A percentile compares a stretch with the other conserved stretches of the same genome.
These are phyloP conservation scores for Cryptosporidium felis DNA, from an alignment of 169 alveolate genomes.

Conservation along the genomic window DNA sequence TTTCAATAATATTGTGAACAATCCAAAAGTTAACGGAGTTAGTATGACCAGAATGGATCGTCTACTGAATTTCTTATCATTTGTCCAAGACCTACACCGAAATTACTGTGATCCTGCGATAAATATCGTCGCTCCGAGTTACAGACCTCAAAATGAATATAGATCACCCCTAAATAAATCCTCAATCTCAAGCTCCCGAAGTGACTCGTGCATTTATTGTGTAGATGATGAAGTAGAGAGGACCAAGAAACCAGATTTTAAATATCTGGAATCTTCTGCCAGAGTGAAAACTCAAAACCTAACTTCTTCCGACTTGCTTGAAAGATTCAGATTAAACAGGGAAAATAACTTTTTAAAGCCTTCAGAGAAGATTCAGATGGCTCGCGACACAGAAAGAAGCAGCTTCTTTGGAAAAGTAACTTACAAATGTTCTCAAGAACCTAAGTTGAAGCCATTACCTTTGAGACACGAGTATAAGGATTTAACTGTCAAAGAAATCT, in stretches of 20 bases:
- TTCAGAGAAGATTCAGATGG: too few species aligned
- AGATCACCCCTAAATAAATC: not conserved
- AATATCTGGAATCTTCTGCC: not conserved
- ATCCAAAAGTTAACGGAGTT: not conserved
- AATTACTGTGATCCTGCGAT: constrained; percentile 51
- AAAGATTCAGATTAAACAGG: not conserved
- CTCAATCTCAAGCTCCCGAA: not conserved
- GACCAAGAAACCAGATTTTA: not conserved
- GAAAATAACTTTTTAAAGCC: too few species aligned
- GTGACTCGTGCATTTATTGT: not conserved
- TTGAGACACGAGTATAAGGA: too few species aligned
- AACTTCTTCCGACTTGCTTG: not conserved
- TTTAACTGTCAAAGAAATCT: not conserved
- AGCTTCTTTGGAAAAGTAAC: too few species aligned
- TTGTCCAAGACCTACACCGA: constrained; percentile 18
- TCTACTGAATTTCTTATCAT: constrained; percentile 30
- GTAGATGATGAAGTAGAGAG: not conserved
- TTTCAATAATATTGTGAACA: not conserved
- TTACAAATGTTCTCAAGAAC: too few species aligned
- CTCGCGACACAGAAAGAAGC: too few species aligned
- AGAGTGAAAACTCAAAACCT: not conserved
- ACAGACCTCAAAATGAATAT: not conserved
- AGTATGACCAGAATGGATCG: constrained; percentile 64
- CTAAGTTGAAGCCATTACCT: too few species aligned
- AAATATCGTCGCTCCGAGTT: not conserved